phyloP scores from a whole-genome alignment of 331 rosid species.

The Arachis monticola region DNA sequence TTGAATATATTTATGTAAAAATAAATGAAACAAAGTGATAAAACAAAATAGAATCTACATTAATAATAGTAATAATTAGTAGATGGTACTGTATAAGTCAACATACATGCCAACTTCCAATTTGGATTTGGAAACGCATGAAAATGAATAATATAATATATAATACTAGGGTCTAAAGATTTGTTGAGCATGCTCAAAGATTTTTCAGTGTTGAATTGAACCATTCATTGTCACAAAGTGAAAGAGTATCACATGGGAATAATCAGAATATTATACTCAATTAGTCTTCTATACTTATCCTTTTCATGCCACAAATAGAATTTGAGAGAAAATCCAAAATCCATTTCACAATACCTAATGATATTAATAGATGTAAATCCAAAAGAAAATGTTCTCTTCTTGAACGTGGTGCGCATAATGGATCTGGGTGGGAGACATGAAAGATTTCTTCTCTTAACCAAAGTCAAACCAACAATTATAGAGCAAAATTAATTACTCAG shows the following conservation, averaged over 20 bases:
- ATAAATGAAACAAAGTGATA: too few relatives aligned
- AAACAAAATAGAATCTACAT: too few relatives aligned
- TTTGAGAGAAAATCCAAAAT: not conserved
- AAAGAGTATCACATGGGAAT: not conserved
- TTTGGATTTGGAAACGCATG: not conserved
- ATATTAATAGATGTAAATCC: not conserved
- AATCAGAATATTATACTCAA: not conserved
- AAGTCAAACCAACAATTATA: slow-evolving; percentile 19
- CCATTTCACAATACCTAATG: too few relatives aligned
- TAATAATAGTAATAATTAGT: too few relatives aligned
- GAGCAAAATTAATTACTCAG: slow-evolving; percentile 32
- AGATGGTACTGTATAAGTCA: too few relatives aligned
- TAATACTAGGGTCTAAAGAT: too few relatives aligned
- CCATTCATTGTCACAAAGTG: not conserved
- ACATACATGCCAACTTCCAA: not conserved
- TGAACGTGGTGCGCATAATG: slow-evolving; percentile 11
- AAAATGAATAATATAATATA: not conserved
- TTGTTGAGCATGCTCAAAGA: slow-evolving; percentile 12
- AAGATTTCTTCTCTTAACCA: slow-evolving; percentile 22
- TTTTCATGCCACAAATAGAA: not conserved
- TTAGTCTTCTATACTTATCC: not conserved
- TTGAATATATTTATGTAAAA: too few relatives aligned
- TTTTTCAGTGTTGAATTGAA: not conserved
- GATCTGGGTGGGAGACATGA: not conserved
- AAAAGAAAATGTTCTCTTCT: not conserved